A percentile compares a stretch with the other conserved stretches of the same genome.
These are phyloP conservation scores for Fusarium metavorans DNA, from an alignment of 2,329 filamentous ascomycete species.

Conservation along the genomic window DNA sequence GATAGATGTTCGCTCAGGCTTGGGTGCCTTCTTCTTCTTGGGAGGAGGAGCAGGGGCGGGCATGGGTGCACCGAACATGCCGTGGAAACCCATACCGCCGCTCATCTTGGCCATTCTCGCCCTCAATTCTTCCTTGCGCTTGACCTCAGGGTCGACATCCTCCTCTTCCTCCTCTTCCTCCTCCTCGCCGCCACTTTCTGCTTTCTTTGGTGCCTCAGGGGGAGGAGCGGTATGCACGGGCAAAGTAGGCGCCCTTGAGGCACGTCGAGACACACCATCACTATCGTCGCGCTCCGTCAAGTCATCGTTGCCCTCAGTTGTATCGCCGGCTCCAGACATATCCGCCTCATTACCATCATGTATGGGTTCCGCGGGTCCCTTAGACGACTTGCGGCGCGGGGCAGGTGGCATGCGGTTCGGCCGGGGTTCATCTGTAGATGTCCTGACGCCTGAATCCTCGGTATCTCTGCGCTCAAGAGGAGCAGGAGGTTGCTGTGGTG, in stretches of 20 bases:
- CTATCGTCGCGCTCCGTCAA: slow-evolving; percentile 79
- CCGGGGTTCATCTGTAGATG: slow-evolving; percentile 62
- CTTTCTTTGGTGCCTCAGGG: slow-evolving; percentile 47
- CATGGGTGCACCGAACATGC: slow-evolving; percentile 85
- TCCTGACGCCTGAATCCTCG: slow-evolving; percentile 60
- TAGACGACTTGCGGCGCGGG: slow-evolving; percentile 66
- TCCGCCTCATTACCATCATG: slow-evolving; percentile 75
- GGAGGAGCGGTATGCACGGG: slow-evolving; percentile 40
- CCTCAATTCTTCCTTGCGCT: slow-evolving; percentile 86
- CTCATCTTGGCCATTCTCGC: slow-evolving; percentile 99
- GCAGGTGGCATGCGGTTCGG: slow-evolving; percentile 54
- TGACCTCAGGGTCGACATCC: slow-evolving; percentile 88
- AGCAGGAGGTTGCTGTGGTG: slow-evolving; percentile 42
- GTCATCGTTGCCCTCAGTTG: slow-evolving; percentile 71
- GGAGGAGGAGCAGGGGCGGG: slow-evolving; percentile 69
- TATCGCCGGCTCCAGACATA: slow-evolving; percentile 73
- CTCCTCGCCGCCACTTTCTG: slow-evolving; percentile 70
- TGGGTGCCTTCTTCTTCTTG: slow-evolving; percentile 66
- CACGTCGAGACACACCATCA: slow-evolving; percentile 66
- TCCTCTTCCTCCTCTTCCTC: slow-evolving; percentile 81
- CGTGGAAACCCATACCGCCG: slow-evolving; percentile 95
- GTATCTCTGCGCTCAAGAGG: slow-evolving; percentile 61
- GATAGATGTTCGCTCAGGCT: slow-evolving; percentile 54
- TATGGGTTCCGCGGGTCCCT: slow-evolving; percentile 57
- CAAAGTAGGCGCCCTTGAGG: slow-evolving; percentile 55